phyloP scores from a whole-genome alignment of 495 filamentous ascomycete genomes.

The Xanthoparmelia taractica region DNA sequence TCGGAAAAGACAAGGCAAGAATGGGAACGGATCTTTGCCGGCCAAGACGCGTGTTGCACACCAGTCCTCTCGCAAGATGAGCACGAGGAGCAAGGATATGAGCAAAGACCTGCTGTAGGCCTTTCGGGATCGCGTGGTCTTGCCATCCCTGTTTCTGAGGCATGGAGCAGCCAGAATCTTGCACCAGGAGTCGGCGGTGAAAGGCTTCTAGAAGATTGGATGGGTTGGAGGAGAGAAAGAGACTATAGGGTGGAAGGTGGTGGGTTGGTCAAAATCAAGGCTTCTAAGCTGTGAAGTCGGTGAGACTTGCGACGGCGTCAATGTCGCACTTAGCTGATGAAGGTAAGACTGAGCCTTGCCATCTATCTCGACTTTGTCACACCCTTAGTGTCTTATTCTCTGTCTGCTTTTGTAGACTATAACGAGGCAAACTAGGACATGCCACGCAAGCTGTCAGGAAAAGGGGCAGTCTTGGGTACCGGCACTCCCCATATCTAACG shows the following conservation, averaged over 20 bases:
- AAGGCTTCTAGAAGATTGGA: conserved; percentile 63
- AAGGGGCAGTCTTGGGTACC: neutral
- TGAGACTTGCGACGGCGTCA: neutral
- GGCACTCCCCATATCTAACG: neutral
- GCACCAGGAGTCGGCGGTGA: conserved; percentile 62
- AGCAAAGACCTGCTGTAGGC: conserved; percentile 69
- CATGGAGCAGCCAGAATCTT: conserved; percentile 55
- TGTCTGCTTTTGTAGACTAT: neutral
- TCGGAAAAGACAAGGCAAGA: conserved; percentile 64
- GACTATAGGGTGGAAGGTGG: conserved; percentile 61
- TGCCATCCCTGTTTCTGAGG: conserved; percentile 49
- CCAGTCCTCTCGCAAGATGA: conserved; percentile 72
- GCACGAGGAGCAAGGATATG: conserved; percentile 57
- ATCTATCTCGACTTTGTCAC: neutral
- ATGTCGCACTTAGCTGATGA: neutral
- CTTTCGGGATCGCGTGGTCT: conserved; percentile 57
- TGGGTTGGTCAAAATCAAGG: conserved; percentile 44
- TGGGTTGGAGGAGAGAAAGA: conserved; percentile 64
- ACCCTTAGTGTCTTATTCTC: neutral
- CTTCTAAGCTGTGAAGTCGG: conserved; percentile 42
- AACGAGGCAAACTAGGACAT: neutral
- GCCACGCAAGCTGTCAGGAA: neutral
- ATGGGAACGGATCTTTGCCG: conserved; percentile 82
- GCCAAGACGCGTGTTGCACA: conserved; percentile 85
- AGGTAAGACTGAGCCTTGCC: neutral